Conservation (phyloP, 1,284 basidiomycete species). For the Heterobasidion irregulare region DNA sequence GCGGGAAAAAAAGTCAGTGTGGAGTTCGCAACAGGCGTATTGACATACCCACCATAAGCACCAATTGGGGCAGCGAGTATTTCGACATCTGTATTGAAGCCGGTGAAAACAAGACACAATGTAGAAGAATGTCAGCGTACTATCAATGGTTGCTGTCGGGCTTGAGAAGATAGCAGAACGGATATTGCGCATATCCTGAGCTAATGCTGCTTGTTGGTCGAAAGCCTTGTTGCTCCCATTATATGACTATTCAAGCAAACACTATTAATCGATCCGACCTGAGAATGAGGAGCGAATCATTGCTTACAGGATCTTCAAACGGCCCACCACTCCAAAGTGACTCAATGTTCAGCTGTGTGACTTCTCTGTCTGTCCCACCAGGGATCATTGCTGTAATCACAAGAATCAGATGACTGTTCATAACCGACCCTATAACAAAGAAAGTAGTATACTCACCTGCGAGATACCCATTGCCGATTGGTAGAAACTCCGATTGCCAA, state of each 20-base stretch:
- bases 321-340: conserved; percentile 71
- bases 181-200: conserved; percentile 41
- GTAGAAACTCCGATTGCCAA: conserved; percentile 56
- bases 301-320: conserved; percentile 50
- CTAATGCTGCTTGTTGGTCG: conserved; percentile 34
- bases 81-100: conserved; percentile 36
- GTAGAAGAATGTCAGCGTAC: conserved; percentile 21
- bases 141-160: conserved; percentile 47
- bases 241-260: conserved; percentile 35
- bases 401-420: background rate
- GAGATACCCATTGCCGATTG: conserved; percentile 67
- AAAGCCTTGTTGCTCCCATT: conserved; percentile 62
- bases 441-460: conserved; percentile 35
- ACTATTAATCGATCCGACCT: background rate
- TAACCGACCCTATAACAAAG: background rate
- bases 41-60: conserved; percentile 44
- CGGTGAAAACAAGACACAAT: background rate
- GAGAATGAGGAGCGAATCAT: background rate
- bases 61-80: conserved; percentile 44
- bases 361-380: conserved; percentile 52
- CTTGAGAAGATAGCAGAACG: conserved; percentile 51
- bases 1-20: background rate
- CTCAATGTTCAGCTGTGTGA: conserved; percentile 64
- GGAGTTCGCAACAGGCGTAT: background rate
- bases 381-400: conserved; percentile 47